Evolutionary conservation across 768 basidiomycete species (phyloP), one percentile per base, ranked within the genome.

Genomic region (Pleurotus cornucopiae): DNA sequence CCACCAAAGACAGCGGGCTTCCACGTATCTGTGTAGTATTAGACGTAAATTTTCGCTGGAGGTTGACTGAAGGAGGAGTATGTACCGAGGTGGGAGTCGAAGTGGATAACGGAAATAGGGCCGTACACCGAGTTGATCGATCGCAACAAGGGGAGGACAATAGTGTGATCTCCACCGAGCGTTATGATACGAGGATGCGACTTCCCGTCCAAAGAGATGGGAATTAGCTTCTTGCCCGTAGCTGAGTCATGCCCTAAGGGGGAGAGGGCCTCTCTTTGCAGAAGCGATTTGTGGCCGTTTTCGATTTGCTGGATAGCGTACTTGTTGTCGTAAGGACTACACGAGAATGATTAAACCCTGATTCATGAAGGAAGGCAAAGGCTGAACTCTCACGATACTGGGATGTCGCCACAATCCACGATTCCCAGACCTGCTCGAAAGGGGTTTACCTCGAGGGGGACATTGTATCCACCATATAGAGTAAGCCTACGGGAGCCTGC

Each of bases 91-190:
- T 93, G 89, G 30, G 88, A 87, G 67, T 94, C 92, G 65, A 94
- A 92, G 69, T 94, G 92, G 49, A 93, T 90, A 48, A 90, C 87
- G 26, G 84, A 85, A 54, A 91, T 86, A 6, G 86, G 79, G 2
- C 91, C 90, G 63, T 94, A 93, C 11, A 84, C 84, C 43, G 83
- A 82, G 67, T 89, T 67, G 46, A 94, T 80, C 13, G 91, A 89
- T 40, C 89, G 83, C 16, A 86, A 71, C 18, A 80, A 57, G 3
- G 75, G 76, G n/a, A 79, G 66, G 6, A 76, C 90, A 58, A 94
- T 90, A 6, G 91, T 91, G 66, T 94, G 92, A 64, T 94, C 92
- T 3, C 93, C 92, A 18, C 93, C 93, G 34, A 94, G 81, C 18
- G 91, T 89, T 58, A 94, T 79, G 54, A 94, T 73, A 39, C 89